Base-by-base conservation (phyloP, 2,329 filamentous ascomycete genomes). In the Emergomyces orientalis region DNA sequence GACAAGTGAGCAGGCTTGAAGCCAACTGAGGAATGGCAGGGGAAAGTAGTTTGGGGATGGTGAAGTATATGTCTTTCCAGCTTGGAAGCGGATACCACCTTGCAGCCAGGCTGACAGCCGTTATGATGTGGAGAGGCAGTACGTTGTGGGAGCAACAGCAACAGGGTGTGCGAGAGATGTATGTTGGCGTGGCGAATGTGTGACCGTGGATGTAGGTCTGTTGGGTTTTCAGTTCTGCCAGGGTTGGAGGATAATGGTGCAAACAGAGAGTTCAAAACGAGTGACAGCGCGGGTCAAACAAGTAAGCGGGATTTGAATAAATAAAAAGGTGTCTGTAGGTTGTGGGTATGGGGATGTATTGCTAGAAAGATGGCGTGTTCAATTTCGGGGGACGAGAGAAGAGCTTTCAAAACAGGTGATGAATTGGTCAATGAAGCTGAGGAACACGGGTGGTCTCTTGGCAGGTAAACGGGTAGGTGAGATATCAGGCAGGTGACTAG, bases 1-100 rank as follows among this genome's bases (percentile, higher is more conserved):
- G 58, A 64, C 72, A 71, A 69, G 49, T 43, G 19, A 52, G 32
- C 25, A 60, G 45, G 59, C 59, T 60, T 19, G 32, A 52, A 27
- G 25, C 27, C 39, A 61, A 60, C 27, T 19, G 30, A 25, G 25
- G 45, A 30, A 34, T 60, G 30, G 13, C 6, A 22, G 43, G 27
- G 4, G 27, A 27, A 27, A 9, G 25, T 47, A 14, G 27, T 34
- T 30, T 22, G 2, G 22, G 25, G 25, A 39, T 9, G 19, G 22
- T 32, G 19, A 59, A 39, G 17, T 59, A 30, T 27, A 45, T 45
- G 7, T 59, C 3, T 27, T 45, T 45, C 41, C n/a, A 59, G 39
- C 25, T 45, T 2, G 32, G 27, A n/a, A 59, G 27, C 3, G 25
- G 14, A 32, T 45, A 59, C 56, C 56, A 32, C 37, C 39, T 59